These are phyloP conservation scores for Epithemia pelagica DNA, from an alignment of 108 stramenopile genomes.

Conservation along the genomic window DNA sequence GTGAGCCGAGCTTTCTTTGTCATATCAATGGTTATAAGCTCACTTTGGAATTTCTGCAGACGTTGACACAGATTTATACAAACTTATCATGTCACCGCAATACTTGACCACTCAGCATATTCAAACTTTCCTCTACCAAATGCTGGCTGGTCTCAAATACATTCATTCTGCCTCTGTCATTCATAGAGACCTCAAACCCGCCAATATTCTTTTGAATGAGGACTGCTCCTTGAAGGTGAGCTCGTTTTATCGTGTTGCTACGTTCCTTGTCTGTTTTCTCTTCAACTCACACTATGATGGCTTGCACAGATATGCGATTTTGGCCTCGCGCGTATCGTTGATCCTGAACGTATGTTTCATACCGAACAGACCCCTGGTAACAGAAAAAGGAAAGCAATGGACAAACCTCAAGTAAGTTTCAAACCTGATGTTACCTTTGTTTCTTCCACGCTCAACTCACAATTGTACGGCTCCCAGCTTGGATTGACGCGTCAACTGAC, in stretches of 20 bases:
- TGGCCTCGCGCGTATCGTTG: slow-evolving; percentile 92
- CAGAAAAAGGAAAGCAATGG: background rate
- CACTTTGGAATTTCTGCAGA: slow-evolving; percentile 32
- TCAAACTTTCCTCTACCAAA: slow-evolving; percentile 96
- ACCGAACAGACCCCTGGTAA: background rate
- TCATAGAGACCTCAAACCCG: slow-evolving; percentile 54
- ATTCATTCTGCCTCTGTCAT: slow-evolving; percentile 92
- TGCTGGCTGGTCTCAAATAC: slow-evolving; percentile 90
- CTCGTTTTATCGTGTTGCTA: no score
- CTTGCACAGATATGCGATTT: slow-evolving; percentile 89
- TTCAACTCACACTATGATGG: background rate
- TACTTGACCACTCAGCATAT: slow-evolving; percentile 97
- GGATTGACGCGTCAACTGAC: slow-evolving; percentile 87
- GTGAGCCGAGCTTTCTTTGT: background rate
- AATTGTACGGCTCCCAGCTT: background rate
- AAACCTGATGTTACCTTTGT: background rate
- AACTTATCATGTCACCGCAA: slow-evolving; percentile 97
- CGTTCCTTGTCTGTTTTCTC: background rate
- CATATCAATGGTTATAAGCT: slow-evolving; percentile 1
- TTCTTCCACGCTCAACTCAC: background rate
- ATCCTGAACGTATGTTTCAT: slow-evolving; percentile 12
- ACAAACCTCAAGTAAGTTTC: slow-evolving; percentile 5
- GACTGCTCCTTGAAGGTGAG: slow-evolving; percentile 92
- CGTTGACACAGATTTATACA: slow-evolving; percentile 98
- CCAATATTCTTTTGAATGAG: slow-evolving; percentile 94